Conservation (phyloP, 805 yeast genomes). For the Zygotorulaspora chibaensis region DNA sequence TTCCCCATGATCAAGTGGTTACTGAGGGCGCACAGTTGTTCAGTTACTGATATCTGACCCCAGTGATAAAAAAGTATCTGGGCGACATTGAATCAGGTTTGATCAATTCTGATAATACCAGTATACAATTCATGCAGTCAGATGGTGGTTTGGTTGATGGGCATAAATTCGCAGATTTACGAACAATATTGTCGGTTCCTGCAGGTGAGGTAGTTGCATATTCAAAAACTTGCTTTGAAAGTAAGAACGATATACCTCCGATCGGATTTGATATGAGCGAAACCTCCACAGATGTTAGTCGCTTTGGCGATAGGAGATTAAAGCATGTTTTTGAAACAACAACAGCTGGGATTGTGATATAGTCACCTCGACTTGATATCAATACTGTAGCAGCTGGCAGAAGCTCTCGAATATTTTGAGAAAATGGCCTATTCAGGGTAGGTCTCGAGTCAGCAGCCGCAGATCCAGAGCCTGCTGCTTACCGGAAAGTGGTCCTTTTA, state of each 20-base stretch:
- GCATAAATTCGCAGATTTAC: slow-evolving; percentile 74
- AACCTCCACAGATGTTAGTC: slow-evolving; percentile 79
- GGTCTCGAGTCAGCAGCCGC: slow-evolving; percentile 88
- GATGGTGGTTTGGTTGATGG: slow-evolving; percentile 94
- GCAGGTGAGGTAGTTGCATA: slow-evolving; percentile 98
- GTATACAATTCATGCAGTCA: slow-evolving; percentile 86
- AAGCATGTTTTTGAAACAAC: slow-evolving; percentile 84
- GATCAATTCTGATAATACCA: slow-evolving; percentile 42
- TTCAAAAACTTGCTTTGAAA: slow-evolving; percentile 72
- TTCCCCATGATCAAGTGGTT: slow-evolving; percentile 78
- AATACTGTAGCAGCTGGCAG: slow-evolving; percentile 86
- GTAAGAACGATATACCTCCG: slow-evolving; percentile 50
- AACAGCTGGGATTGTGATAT: slow-evolving; percentile 79
- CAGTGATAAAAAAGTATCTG: slow-evolving; percentile 65
- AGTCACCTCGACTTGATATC: slow-evolving; percentile 78
- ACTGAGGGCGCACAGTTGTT: slow-evolving; percentile 70
- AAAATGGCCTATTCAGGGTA: slow-evolving; percentile 71
- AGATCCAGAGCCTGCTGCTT: slow-evolving; percentile 88
- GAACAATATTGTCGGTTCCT: slow-evolving; percentile 90
- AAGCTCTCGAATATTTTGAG: slow-evolving; percentile 63
- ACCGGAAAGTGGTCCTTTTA: slow-evolving; percentile 79
- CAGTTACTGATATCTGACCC: slow-evolving; percentile 80
- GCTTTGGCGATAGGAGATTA: slow-evolving; percentile 62
- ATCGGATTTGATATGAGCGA: slow-evolving; percentile 91
- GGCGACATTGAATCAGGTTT: slow-evolving; percentile 60